These are phyloP conservation scores for Karstenula rhodostoma DNA, from an alignment of 2,329 filamentous ascomycete species.

Conservation along the genomic window DNA sequence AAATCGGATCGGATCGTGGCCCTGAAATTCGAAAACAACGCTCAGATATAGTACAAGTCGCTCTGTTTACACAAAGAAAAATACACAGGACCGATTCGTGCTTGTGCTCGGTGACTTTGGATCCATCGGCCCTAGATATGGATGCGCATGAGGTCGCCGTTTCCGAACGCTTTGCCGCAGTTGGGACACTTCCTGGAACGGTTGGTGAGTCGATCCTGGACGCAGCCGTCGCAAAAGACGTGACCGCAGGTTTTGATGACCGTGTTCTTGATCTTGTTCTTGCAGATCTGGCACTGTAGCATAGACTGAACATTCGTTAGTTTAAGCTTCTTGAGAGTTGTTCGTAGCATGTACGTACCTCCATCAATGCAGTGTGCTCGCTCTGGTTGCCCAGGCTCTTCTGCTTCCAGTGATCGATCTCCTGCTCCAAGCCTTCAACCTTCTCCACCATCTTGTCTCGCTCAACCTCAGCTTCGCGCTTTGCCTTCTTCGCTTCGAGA, in stretches of 20 bases:
- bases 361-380: slow-evolving; percentile 82
- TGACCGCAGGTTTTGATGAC: slow-evolving; percentile 94
- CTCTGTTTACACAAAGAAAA: slow-evolving; percentile 2
- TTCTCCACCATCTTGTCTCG: slow-evolving; percentile 80
- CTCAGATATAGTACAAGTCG: slow-evolving; percentile 10
- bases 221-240: slow-evolving; percentile 89
- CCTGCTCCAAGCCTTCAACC: slow-evolving; percentile 80
- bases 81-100: not conserved
- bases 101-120: not conserved
- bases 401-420: slow-evolving; percentile 83
- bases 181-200: slow-evolving; percentile 95
- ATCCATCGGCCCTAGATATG: slow-evolving; percentile 32
- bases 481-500: slow-evolving; percentile 68
- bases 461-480: slow-evolving; percentile 72
- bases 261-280: slow-evolving; percentile 92
- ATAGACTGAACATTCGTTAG: slow-evolving; percentile 55
- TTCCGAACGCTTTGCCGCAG: slow-evolving; percentile 91
- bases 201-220: slow-evolving; percentile 87
- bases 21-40: not conserved
- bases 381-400: slow-evolving; percentile 83
- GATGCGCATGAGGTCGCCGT: slow-evolving; percentile 81
- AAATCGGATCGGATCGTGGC: not conserved
- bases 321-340: not conserved
- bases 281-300: slow-evolving; percentile 90
- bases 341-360: slow-evolving; percentile 72